A percentile compares a stretch with the other conserved stretches of the same genome.
Conservation (phyloP, 2,329 filamentous ascomycete species). For the Venturia nashicola region DNA sequence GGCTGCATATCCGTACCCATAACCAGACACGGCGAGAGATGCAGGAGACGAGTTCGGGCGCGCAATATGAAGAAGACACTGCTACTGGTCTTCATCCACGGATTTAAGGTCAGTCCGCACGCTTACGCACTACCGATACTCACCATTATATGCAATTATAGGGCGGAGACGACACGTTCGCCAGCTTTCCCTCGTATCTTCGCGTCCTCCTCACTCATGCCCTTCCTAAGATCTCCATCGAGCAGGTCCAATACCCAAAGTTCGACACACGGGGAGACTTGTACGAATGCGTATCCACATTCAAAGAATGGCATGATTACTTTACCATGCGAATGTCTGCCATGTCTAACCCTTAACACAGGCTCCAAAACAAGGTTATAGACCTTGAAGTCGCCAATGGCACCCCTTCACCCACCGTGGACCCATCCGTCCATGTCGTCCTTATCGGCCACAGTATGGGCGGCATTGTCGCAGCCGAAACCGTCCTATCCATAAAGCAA, state of each 20-base stretch:
- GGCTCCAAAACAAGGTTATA: slow-evolving; percentile 84
- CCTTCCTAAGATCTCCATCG: slow-evolving; percentile 57
- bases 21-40: background rate
- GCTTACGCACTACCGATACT: background rate
- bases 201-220: slow-evolving; percentile 49
- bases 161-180: slow-evolving; percentile 71
- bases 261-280: slow-evolving; percentile 76
- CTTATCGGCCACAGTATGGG: slow-evolving; percentile 77
- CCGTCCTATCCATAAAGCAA: slow-evolving; percentile 61
- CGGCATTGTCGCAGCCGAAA: slow-evolving; percentile 91
- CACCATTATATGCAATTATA: slow-evolving; percentile 18
- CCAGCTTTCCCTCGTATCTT: slow-evolving; percentile 61
- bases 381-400: slow-evolving; percentile 78
- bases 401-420: slow-evolving; percentile 72
- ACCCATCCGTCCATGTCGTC: slow-evolving; percentile 71
- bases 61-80: slow-evolving; percentile 60
- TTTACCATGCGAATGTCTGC: background rate
- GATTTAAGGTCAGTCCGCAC: slow-evolving; percentile 53
- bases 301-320: slow-evolving; percentile 56
- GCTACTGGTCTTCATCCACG: slow-evolving; percentile 73
- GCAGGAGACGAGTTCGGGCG: background rate
- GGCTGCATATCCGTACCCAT: background rate
- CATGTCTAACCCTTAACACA: slow-evolving; percentile 20
- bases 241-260: slow-evolving; percentile 60
- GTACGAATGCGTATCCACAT: slow-evolving; percentile 55